Evolutionary conservation across 2,329 filamentous ascomycete species (phyloP), one percentile per base, ranked within the genome.

Genomic region (Ceratocystis papillata): DNA sequence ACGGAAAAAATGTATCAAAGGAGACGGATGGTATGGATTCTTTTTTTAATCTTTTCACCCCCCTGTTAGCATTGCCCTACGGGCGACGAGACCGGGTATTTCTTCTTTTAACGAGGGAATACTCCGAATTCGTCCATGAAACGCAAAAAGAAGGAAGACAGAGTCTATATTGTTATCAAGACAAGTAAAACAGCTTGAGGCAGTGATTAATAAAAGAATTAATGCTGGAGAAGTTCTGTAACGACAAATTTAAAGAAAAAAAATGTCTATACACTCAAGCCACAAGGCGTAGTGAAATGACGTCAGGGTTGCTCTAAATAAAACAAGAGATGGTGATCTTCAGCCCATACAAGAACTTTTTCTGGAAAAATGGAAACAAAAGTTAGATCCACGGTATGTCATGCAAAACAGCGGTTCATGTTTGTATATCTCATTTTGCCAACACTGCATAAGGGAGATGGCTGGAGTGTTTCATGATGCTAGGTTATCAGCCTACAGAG

Each of bases 401-500:
- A n/a, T 59, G 28, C 22, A 33, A 33, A 33, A 37, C 25, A 57
- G 3, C 28, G 28, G 33, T 59, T 37, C 15, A 1, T n/a, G 28
- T 33, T 59, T 37, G n/a, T 12, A 12, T 3, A 41, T 48, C 4
- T 3, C 1, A 10, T 15, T 53, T 17, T 10, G 4, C 28, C n/a
- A 30, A 33, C 28, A n/a, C 30, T 59, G 53, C 55, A 59, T 59
- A 37, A 59, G 30, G 25, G 30, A 59, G 55, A 59, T 59, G 55
- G 55, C 55, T 59, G 55, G 55, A 20, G 55, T 17, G 55, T 59
- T 59, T 59, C 55, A 59, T 20, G 55, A 59, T 8, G 28, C 55
- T 28, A 37, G 55, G 20, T 8, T 20, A 57, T 30, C 53, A 57
- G 12, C 25, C 28, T 57, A 10, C 15, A 33, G 15, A 57, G 12